Evolutionary conservation across 495 filamentous ascomycete species (phyloP).

Genomic region (Thermothielavioides terrestris): DNA sequence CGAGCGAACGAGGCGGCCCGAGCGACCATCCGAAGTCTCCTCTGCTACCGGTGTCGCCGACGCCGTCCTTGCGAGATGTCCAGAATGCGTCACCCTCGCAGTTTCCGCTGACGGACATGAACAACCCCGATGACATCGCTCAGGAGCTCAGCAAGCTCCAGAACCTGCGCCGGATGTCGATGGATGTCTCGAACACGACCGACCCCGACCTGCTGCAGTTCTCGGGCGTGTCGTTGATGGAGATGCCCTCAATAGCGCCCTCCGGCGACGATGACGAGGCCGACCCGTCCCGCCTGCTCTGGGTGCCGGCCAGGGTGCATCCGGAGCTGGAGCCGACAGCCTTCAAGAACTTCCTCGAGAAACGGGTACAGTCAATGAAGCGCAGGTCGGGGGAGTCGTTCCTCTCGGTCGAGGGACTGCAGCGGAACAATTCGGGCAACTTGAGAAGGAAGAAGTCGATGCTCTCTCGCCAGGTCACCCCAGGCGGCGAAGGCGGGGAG

Average conservation of each 20-base stretch:
- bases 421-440: conserved; percentile 53
- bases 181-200: conserved; percentile 86
- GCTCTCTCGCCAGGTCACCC: conserved; percentile 87
- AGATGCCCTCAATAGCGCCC: conserved; percentile 66
- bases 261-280: conserved; percentile 72
- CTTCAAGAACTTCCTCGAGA: conserved; percentile 94
- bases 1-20: conserved; percentile 39
- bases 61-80: conserved; percentile 49
- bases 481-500: conserved; percentile 50
- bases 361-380: conserved; percentile 80
- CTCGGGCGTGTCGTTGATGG: conserved; percentile 47
- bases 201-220: conserved; percentile 92
- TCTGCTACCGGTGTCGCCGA: conserved; percentile 45
- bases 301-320: conserved; percentile 91
- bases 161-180: conserved; percentile 92
- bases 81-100: conserved; percentile 56
- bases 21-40: conserved; percentile 42
- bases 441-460: conserved; percentile 88
- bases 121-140: conserved; percentile 84
- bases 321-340: conserved; percentile 93
- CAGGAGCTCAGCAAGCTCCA: conserved; percentile 94
- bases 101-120: conserved; percentile 84
- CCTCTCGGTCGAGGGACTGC: conserved; percentile 56
- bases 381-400: conserved; percentile 66
- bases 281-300: conserved; percentile 81